Percentiles rank a stretch among this genome's conserved stretches.
phyloP scores from a whole-genome alignment of 768 basidiomycete genomes.

The Astraeus odoratus region DNA sequence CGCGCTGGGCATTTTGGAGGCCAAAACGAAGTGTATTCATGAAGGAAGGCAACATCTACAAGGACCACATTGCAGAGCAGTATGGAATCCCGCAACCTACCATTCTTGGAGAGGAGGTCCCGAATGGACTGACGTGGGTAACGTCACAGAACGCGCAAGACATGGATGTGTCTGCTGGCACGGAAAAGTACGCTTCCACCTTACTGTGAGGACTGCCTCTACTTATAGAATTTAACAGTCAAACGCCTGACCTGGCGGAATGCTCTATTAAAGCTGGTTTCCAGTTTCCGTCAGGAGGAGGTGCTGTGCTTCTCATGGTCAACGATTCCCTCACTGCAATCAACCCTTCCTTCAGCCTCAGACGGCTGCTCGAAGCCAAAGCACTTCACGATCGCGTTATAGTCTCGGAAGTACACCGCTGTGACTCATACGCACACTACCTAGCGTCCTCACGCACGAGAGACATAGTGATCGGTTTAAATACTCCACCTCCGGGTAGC shows the following conservation, averaged over 20 bases:
- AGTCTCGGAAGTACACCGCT: conserved; percentile 29
- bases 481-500: conserved; percentile 13
- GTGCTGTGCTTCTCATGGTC: conserved; percentile 28
- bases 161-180: conserved; percentile 11
- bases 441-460: conserved; percentile 12
- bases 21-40: conserved; percentile 19
- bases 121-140: conserved; percentile 23
- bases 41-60: conserved; percentile 29
- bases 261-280: conserved; percentile 23
- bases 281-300: conserved; percentile 21
- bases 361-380: conserved; percentile 20
- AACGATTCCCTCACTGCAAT: conserved; percentile 21
- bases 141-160: conserved; percentile 19
- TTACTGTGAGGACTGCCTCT: background rate
- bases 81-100: conserved; percentile 18
- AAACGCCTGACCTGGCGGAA: conserved; percentile 17
- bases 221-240: conserved; percentile 6
- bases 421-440: conserved; percentile 28
- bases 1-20: conserved; percentile 17
- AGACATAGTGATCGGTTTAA: conserved; percentile 22
- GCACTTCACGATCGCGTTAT: conserved; percentile 20
- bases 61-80: conserved; percentile 18
- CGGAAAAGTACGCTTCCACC: conserved; percentile 9
- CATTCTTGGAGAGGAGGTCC: conserved; percentile 13
- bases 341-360: conserved; percentile 22